Conservation (phyloP, 176 grass and related monocot species). For the Eremochloa ophiuroides region DNA sequence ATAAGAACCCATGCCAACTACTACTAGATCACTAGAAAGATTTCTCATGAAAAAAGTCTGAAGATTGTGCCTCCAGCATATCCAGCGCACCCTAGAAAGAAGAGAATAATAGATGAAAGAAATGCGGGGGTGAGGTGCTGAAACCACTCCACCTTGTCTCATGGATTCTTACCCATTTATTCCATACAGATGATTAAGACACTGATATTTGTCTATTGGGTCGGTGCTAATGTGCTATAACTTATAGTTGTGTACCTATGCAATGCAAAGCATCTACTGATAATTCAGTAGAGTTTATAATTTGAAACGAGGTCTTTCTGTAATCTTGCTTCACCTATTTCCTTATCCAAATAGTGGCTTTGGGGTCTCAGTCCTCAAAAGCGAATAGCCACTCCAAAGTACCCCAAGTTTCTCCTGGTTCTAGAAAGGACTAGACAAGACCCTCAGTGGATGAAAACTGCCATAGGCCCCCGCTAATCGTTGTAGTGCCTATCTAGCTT, state of each 20-base stretch:
- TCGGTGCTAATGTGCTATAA: not conserved
- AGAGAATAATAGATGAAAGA: not conserved
- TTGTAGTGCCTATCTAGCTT: not conserved
- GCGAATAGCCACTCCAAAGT: not conserved
- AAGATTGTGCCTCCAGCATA: not conserved
- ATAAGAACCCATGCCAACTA: not conserved
- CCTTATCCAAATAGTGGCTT: not conserved
- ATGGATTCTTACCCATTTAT: not conserved
- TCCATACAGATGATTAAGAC: not conserved
- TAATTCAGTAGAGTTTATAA: not conserved
- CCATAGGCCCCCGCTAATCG: not conserved
- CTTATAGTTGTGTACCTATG: not conserved
- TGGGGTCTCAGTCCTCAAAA: not conserved
- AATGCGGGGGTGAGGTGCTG: not conserved
- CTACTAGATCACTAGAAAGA: not conserved
- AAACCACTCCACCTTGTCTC: slow-evolving; percentile 5
- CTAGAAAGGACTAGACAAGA: not conserved
- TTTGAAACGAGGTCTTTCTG: not conserved
- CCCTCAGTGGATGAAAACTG: not conserved
- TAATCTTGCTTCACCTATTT: not conserved
- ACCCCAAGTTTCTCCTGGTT: not conserved
- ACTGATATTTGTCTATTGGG: not conserved
- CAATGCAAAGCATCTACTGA: not conserved
- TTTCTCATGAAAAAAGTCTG: not conserved
- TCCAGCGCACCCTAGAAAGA: not conserved